Conservation (phyloP, 176 grass and related monocot genomes). For the Bromus sterilis region DNA sequence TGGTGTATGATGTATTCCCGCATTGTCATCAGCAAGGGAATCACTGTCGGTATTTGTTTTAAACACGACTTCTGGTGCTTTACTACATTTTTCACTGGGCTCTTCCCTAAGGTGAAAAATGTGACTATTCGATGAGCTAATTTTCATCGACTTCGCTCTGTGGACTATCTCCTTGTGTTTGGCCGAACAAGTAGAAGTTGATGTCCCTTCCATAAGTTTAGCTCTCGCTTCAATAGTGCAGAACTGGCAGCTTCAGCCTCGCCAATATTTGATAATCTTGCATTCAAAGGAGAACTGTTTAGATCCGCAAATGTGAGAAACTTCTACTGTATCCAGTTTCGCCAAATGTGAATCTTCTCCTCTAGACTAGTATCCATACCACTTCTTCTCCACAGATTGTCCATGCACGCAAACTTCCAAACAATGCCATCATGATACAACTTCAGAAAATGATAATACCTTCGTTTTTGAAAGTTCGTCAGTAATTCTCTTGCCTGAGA, state of each 20-base stretch:
- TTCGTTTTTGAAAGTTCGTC: conserved; percentile 41
- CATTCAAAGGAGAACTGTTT: conserved; percentile 40
- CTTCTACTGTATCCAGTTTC: conserved; percentile 19
- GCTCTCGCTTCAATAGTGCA: conserved; percentile 34
- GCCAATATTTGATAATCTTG: conserved; percentile 6
- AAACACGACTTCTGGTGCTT: conserved; percentile 57
- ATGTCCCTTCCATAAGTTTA: conserved; percentile 28
- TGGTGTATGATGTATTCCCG: conserved; percentile 12
- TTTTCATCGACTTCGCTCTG: conserved; percentile 34
- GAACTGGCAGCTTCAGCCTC: conserved; percentile 8
- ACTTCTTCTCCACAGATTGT: conserved; percentile 29
- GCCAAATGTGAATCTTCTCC: conserved; percentile 47
- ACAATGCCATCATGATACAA: conserved; percentile 56
- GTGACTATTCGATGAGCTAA: conserved; percentile 21
- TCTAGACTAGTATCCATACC: conserved; percentile 6
- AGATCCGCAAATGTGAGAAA: conserved; percentile 30
- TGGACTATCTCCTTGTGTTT: conserved; percentile 29
- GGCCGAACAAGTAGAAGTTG: conserved; percentile 8
- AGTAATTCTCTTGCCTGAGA: conserved; percentile 50
- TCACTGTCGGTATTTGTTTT: conserved; percentile 49
- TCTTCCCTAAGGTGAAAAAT: neutral
- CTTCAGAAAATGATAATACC: conserved; percentile 62
- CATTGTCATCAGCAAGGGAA: conserved; percentile 9
- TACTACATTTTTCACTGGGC: conserved; percentile 1
- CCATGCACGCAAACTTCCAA: conserved; percentile 43